Evolutionary conservation across 202 grass and related monocot genomes (phyloP), one percentile per base, ranked within the genome.

Genomic region (Saccharum hybrid): DNA sequence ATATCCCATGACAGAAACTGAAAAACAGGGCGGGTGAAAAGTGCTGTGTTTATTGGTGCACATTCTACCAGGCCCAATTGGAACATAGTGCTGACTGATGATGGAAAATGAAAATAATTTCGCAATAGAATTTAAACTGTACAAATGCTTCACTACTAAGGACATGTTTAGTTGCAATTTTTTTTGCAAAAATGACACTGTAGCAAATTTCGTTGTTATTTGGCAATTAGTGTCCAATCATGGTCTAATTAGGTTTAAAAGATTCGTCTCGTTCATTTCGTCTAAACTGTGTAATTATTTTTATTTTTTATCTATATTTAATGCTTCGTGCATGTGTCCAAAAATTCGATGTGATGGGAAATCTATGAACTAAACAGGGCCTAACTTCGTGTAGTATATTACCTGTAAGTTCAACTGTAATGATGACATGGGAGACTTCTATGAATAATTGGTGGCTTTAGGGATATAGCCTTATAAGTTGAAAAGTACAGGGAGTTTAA

Each of bases 1-100:
- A 88, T 63, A 90, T 94, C 51, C 80, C 86, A 22, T 92, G 77
- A 93, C 30, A 76, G 7, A 48, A 26, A 71, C 10, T 54, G 4
- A 23, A 19, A 40, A 14, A 46, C 0, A 49, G 66, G 71, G 71
- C 57, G 9, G 66, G 19, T 76, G 71, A 66, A 22, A 42, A 8
- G 72, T 84, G 85, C 76, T 3, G 46, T 9, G 71, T 72, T 84
- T 89, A 65, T 77, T 84, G 57, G 31, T 81, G 76, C 63, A 36
- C 81, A 66, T 63, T 52, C 31, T 72, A 33, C 45, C 10, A 0
- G 26, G 30, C 76, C 70, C 57, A 21, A 33, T 15, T 59, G 45
- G 43, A 30, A 79, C 31, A 51, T 3, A 69, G 48, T 82, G 31
- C 46, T 81, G 28, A 76, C 81, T 72, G 66, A n/a, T 66, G 66